These are phyloP conservation scores for Rhododendron vialii DNA, from an alignment of 148 eudicot species.

Conservation along the genomic window DNA sequence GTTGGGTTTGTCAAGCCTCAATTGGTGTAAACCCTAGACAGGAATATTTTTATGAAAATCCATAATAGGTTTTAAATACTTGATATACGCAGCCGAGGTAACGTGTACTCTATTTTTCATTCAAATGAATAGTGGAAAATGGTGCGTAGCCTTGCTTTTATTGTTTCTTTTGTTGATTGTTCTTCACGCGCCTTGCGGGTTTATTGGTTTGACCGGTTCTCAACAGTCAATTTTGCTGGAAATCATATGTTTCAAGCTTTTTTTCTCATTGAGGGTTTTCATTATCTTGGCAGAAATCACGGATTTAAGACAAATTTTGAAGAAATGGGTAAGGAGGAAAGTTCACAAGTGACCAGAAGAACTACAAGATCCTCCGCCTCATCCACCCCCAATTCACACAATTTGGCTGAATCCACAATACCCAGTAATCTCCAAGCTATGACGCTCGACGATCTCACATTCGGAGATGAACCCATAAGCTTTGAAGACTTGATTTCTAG, in stretches of 20 bases:
- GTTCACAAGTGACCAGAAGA: conserved; percentile 50
- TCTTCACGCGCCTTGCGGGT: background rate
- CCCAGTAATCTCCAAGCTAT: conserved; percentile 28
- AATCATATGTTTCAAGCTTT: background rate
- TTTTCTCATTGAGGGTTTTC: background rate
- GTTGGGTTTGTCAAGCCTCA: background rate
- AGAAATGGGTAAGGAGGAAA: conserved; percentile 55
- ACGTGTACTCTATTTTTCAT: background rate
- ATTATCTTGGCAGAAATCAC: background rate
- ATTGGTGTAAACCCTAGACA: no score
- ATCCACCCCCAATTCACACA: conserved; percentile 29
- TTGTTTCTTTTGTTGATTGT: background rate
- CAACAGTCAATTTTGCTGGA: background rate
- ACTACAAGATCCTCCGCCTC: conserved; percentile 54
- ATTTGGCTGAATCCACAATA: conserved; percentile 20
- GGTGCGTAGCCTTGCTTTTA: background rate
- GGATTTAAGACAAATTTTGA: background rate
- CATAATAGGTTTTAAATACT: no score
- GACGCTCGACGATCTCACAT: conserved; percentile 47
- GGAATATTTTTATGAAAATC: no score
- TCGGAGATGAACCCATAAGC: conserved; percentile 31
- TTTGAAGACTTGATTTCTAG: conserved; percentile 50
- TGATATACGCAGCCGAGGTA: no score
- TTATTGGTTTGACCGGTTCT: background rate
- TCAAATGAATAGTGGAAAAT: background rate